phyloP scores from a whole-genome alignment of 495 filamentous ascomycete species.

The Clavariopsis aquatica region DNA sequence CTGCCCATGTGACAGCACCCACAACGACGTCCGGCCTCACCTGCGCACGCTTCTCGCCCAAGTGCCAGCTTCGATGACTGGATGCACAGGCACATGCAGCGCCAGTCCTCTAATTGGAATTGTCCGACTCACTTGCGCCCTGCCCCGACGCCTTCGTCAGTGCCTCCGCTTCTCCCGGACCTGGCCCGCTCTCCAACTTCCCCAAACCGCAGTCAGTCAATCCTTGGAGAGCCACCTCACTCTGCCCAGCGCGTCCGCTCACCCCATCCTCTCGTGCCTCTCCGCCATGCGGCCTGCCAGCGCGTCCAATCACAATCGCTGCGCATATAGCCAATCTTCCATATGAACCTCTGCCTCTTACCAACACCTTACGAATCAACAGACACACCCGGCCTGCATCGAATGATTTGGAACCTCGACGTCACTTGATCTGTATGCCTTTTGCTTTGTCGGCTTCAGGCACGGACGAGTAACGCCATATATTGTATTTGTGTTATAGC shows the following conservation, averaged over 20 bases:
- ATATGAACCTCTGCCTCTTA: constrained; percentile 4
- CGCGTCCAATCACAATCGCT: constrained; percentile 7
- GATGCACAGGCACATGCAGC: no score
- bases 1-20: not conserved
- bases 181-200: constrained; percentile 16
- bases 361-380: constrained; percentile 6
- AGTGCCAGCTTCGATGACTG: no score
- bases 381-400: not conserved
- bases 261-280: constrained; percentile 16
- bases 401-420: constrained; percentile 26
- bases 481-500: constrained; percentile 4
- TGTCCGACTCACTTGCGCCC: no score
- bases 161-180: no score
- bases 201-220: constrained; percentile 9
- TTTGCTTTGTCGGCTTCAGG: not conserved
- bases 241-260: constrained; percentile 13
- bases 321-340: constrained; percentile 22
- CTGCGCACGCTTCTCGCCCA: no score
- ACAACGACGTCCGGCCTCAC: no score
- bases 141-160: no score
- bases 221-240: not conserved
- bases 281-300: constrained; percentile 8
- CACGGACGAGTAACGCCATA: not conserved
- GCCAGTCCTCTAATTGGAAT: no score
- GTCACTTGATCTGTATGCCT: constrained; percentile 24